phyloP scores from a whole-genome alignment of 1,139 yeast species.

The Hyphopichia wangnamkhiaoensis region DNA sequence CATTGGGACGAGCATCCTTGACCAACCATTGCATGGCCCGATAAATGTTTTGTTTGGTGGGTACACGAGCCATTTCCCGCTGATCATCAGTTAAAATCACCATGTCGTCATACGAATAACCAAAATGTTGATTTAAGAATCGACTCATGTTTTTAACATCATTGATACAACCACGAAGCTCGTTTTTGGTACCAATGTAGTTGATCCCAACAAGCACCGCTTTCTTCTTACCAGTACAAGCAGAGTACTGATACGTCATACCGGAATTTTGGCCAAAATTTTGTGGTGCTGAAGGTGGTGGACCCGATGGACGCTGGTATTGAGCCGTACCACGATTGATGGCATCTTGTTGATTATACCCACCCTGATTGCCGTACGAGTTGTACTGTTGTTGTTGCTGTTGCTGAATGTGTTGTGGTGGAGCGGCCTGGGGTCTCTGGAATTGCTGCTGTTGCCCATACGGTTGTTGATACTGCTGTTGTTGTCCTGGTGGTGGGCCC shows the following conservation, averaged over 20 bases:
- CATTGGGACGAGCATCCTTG: slow-evolving; percentile 79
- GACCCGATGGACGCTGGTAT: slow-evolving; percentile 13
- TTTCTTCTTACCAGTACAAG: slow-evolving; percentile 73
- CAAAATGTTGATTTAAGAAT: slow-evolving; percentile 58
- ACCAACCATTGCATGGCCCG: slow-evolving; percentile 94
- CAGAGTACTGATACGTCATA: slow-evolving; percentile 64
- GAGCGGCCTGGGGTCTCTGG: slow-evolving; percentile 11
- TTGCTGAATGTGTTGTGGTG: slow-evolving; percentile 6
- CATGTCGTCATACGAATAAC: slow-evolving; percentile 76
- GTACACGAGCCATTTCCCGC: slow-evolving; percentile 61
- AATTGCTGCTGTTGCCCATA: slow-evolving; percentile 3
- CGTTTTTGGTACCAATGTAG: slow-evolving; percentile 72
- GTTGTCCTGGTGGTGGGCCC: slow-evolving; percentile 5
- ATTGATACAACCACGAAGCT: slow-evolving; percentile 83
- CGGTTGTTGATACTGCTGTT: neutral
- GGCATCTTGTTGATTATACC: slow-evolving; percentile 3
- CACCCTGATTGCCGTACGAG: slow-evolving; percentile 7
- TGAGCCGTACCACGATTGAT: neutral
- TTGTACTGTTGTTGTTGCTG: slow-evolving; percentile 4
- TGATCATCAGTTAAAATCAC: slow-evolving; percentile 83
- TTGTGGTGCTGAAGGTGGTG: slow-evolving; percentile 36
- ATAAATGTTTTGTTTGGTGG: slow-evolving; percentile 75
- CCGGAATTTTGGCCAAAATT: slow-evolving; percentile 31
- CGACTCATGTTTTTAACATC: slow-evolving; percentile 67
- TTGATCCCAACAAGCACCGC: slow-evolving; percentile 87